Base-by-base conservation (phyloP, 108 stramenopile species). In the Cyclotella sp. region DNA sequence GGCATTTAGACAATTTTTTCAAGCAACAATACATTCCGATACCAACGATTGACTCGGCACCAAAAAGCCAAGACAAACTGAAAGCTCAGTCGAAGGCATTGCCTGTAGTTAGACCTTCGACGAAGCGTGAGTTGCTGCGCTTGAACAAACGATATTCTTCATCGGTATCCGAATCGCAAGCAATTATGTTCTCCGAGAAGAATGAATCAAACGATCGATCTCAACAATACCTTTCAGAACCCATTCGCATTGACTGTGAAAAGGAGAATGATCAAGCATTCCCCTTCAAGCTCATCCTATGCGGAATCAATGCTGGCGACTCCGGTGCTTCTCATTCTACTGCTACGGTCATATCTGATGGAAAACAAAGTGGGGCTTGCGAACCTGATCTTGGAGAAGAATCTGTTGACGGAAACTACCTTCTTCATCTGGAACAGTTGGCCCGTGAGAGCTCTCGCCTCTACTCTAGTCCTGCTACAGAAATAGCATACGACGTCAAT, bases 61-160 rank as follows among this genome's bases (percentile, higher is more conserved):
- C 55, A 22, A 22, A 57, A 3, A 57, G 55, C n/a, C n/a, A 57
- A 57, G 55, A 8, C 11, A 49, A 34, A 34, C 4, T 3, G n/a
- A 49, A 7, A 24, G 1, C 12, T n/a, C 55, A 57, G 34, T 12
- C 4, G 13, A 61, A 16, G 0, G 12, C 60, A 30, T 14, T 61
- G n/a, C 60, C 60, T 16, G 3, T 39, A 13, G 60, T 61, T 2
- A 13, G 30, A 39, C 9, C 15, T 61, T 29, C 60, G 7, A 61
- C 60, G 6, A 61, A 61, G n/a, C 60, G 34, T 0, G 34, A 61
- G 19, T 39, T 61, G 14, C n/a, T 61, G 30, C 12, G 19, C 18
- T n/a, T 61, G 11, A 61, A 61, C 34, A 29, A 61, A 61, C 34
- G 60, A 61, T 61, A 61, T 34, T 3, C 60, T 39, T 21, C 60